A percentile compares a stretch with the other conserved stretches of the same genome.
phyloP scores from a whole-genome alignment of 2,329 filamentous ascomycete genomes.

The Aspergillus sp. region DNA sequence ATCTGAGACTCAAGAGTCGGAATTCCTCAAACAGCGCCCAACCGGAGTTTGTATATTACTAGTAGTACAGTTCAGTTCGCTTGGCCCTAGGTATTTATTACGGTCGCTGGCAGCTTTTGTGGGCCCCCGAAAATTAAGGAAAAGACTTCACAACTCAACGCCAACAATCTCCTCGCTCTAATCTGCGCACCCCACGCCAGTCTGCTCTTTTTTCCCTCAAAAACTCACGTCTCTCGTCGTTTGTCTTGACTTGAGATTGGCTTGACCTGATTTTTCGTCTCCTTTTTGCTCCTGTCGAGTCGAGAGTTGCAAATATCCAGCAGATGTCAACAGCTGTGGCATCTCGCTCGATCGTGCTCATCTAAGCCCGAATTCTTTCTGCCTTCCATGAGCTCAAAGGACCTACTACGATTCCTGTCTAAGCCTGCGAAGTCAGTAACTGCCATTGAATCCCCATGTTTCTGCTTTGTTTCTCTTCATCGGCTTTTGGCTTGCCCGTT shows the following conservation, averaged over 20 bases:
- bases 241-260: slow-evolving; percentile 6
- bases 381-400: slow-evolving; percentile 85
- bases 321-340: slow-evolving; percentile 37
- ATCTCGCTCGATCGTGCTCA: slow-evolving; percentile 33
- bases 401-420: slow-evolving; percentile 88
- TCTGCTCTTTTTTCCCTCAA: slow-evolving; percentile 8
- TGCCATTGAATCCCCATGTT: neutral
- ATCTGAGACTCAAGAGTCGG: neutral
- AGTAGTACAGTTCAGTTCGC: slow-evolving; percentile 1
- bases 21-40: neutral
- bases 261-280: neutral
- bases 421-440: slow-evolving; percentile 82
- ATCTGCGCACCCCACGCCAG: slow-evolving; percentile 16
- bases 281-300: neutral
- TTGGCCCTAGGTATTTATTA: slow-evolving; percentile 1
- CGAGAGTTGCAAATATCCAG: slow-evolving; percentile 11
- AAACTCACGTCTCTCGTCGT: neutral
- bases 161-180: slow-evolving; percentile 1
- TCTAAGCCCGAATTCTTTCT: slow-evolving; percentile 32
- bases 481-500: neutral
- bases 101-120: neutral
- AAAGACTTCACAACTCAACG: slow-evolving; percentile 9
- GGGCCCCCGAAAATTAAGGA: slow-evolving; percentile 14
- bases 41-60: neutral
- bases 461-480: neutral